Percentiles rank a stretch among this genome's conserved stretches.
Conservation (phyloP, 495 filamentous ascomycete species). For the Hypomontagnella submonticulosa region DNA sequence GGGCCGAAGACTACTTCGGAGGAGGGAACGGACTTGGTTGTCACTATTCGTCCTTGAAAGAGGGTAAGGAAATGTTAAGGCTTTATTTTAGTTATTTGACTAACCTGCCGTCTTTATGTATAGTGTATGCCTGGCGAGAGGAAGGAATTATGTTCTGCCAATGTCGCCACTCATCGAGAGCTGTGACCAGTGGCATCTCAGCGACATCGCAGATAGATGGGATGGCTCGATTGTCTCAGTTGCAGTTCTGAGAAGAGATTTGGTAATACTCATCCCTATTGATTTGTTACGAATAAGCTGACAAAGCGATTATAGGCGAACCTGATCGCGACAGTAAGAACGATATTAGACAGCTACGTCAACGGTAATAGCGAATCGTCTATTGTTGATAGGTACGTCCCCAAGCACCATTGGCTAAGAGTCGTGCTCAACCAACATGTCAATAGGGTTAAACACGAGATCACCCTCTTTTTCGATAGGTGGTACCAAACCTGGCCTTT, state of each 20-base stretch:
- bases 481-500: conserved; percentile 51
- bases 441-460: conserved; percentile 44
- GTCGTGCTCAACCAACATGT: conserved; percentile 4
- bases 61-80: conserved; percentile 57
- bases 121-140: conserved; percentile 75
- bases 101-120: conserved; percentile 21
- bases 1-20: conserved; percentile 68
- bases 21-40: conserved; percentile 76
- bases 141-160: conserved; percentile 73
- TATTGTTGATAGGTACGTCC: conserved; percentile 45
- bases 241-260: conserved; percentile 72
- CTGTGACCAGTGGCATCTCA: conserved; percentile 75
- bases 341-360: conserved; percentile 68
- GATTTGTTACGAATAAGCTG: conserved; percentile 2
- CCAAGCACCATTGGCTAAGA: background rate
- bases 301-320: conserved; percentile 59
- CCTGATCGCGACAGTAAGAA: conserved; percentile 68
- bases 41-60: conserved; percentile 78
- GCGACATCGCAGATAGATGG: conserved; percentile 69
- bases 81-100: background rate
- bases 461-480: conserved; percentile 46
- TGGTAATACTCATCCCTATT: conserved; percentile 54
- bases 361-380: conserved; percentile 40
- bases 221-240: conserved; percentile 76
- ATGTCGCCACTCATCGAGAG: conserved; percentile 70